Evolutionary conservation across 352 stramenopile species (phyloP).

Genomic region (Phytopythium litorale): DNA sequence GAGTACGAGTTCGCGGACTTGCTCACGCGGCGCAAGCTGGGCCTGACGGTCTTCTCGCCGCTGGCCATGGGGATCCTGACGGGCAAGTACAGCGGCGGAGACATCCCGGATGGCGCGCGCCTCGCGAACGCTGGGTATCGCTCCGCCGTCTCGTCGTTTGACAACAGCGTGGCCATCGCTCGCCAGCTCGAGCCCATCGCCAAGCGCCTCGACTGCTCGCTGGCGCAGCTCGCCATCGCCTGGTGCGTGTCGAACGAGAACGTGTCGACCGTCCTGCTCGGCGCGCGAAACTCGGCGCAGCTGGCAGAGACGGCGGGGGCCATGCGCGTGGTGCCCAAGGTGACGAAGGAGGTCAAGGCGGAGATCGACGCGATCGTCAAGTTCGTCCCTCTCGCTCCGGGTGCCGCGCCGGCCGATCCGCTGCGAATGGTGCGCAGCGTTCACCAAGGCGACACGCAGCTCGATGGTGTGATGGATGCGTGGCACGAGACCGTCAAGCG

Average conservation of each 20-base stretch:
- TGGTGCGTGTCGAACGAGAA: constrained; percentile 56
- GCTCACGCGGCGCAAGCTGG: constrained; percentile 24
- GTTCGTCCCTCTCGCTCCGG: constrained; percentile 7
- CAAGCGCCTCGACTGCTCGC: constrained; percentile 31
- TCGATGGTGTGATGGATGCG: background rate
- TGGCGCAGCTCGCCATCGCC: constrained; percentile 48
- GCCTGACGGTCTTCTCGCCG: constrained; percentile 40
- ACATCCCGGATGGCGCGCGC: constrained; percentile 18
- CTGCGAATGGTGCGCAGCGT: constrained; percentile 1
- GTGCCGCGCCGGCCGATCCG: background rate
- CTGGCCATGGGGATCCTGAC: constrained; percentile 45
- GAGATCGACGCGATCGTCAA: constrained; percentile 38
- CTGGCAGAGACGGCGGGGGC: constrained; percentile 55
- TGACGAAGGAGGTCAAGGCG: constrained; percentile 42
- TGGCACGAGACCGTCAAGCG: constrained; percentile 4
- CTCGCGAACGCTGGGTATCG: constrained; percentile 28
- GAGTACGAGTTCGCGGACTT: constrained; percentile 43
- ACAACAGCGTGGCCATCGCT: constrained; percentile 13
- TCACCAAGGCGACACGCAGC: background rate
- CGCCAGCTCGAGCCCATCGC: constrained; percentile 31
- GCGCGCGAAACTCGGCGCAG: constrained; percentile 34
- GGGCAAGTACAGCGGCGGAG: constrained; percentile 44
- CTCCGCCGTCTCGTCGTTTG: constrained; percentile 20
- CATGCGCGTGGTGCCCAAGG: constrained; percentile 25
- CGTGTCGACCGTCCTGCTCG: constrained; percentile 50